A percentile compares a stretch with the other conserved stretches of the same genome.
Conservation (phyloP, 306 rosid species). For the Prunus dulcis region DNA sequence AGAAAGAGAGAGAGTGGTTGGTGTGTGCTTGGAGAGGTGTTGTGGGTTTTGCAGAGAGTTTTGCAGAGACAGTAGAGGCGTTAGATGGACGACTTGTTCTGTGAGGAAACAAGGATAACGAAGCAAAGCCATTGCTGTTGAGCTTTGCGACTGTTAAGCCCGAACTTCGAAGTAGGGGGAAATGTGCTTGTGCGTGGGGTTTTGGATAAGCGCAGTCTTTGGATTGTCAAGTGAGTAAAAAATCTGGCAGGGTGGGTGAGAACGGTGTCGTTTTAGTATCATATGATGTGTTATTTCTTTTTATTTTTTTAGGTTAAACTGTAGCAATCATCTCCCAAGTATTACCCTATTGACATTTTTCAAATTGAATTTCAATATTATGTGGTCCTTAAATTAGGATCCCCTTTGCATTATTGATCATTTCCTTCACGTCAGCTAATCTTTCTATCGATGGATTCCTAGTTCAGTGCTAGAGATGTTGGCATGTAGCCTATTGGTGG, state of each 20-base stretch:
- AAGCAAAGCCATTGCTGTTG: constrained; percentile 57
- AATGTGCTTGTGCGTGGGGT: not conserved
- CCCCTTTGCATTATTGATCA: too few species aligned
- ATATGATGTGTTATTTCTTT: too few species aligned
- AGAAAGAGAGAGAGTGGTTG: constrained; percentile 27
- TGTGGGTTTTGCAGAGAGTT: constrained; percentile 29
- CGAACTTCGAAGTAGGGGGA: not conserved
- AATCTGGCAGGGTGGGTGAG: not conserved
- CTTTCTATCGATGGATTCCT: too few species aligned
- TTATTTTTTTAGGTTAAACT: too few species aligned
- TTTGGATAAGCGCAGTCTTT: not conserved
- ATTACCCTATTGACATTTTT: too few species aligned
- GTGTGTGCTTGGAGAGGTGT: constrained; percentile 8
- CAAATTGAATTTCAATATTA: too few species aligned
- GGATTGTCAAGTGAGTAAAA: not conserved
- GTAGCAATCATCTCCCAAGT: too few species aligned
- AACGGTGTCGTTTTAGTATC: too few species aligned
- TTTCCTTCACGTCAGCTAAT: too few species aligned
- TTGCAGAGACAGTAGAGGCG: constrained; percentile 22
- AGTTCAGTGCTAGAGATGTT: too few species aligned
- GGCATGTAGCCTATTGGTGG: too few species aligned
- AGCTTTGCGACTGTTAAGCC: not conserved
- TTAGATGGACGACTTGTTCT: constrained; percentile 20
- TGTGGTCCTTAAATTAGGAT: too few species aligned
- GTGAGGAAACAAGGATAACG: constrained; percentile 28